These are phyloP conservation scores for Pichia membranifaciens DNA, from an alignment of 805 yeast species.

Conservation along the genomic window DNA sequence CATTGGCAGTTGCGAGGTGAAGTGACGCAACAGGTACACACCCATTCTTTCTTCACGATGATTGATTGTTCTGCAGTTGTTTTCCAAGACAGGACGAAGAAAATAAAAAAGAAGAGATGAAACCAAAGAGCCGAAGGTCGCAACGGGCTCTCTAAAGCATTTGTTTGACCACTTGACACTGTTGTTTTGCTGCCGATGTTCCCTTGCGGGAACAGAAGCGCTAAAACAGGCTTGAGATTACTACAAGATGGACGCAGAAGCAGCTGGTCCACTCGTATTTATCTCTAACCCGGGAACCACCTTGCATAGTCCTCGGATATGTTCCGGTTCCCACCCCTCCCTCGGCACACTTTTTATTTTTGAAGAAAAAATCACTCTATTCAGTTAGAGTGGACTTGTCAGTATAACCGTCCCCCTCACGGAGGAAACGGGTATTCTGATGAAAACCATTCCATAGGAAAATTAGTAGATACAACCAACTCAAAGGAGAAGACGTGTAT, in stretches of 20 bases:
- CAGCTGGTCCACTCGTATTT: slow-evolving; percentile 31
- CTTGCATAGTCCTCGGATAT: slow-evolving; percentile 22
- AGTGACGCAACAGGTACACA: background rate
- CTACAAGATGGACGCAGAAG: slow-evolving; percentile 24
- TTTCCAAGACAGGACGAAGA: background rate
- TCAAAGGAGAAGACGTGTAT: slow-evolving; percentile 8
- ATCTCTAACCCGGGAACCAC: slow-evolving; percentile 24
- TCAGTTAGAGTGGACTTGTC: slow-evolving; percentile 7
- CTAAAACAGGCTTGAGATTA: slow-evolving; percentile 30
- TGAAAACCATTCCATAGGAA: slow-evolving; percentile 33
- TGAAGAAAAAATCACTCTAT: slow-evolving; percentile 14
- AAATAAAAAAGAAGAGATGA: background rate
- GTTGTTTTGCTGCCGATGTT: background rate
- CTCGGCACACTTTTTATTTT: slow-evolving; percentile 6
- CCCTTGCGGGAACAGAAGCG: too few species aligned
- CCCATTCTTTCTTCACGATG: background rate
- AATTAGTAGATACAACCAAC: slow-evolving; percentile 12
- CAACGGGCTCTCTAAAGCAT: slow-evolving; percentile 13
- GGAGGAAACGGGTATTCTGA: background rate
- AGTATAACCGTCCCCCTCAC: background rate
- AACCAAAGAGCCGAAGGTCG: slow-evolving; percentile 9
- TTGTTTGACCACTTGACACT: slow-evolving; percentile 4
- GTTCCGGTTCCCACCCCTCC: background rate
- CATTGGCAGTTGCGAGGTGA: too few species aligned
- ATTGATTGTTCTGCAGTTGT: too few species aligned